Base-by-base conservation (phyloP, 345 rosid genomes). In the Arabis hirsuta region DNA sequence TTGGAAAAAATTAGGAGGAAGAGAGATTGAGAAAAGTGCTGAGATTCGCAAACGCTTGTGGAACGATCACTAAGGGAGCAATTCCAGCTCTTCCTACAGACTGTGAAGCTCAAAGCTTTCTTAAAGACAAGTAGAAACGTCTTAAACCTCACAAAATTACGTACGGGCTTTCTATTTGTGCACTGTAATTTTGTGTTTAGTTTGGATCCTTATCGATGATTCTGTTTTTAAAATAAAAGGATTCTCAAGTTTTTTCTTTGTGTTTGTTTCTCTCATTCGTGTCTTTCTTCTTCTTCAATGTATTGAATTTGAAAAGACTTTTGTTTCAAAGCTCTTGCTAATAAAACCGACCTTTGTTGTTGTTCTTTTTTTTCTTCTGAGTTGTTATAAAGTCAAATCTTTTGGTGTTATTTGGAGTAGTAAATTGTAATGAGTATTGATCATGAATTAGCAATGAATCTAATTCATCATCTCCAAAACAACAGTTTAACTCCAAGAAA, bases 1-100 rank as follows among this genome's bases (percentile, higher is more conserved):
- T n/a, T n/a, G n/a, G n/a, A n/a, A n/a, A n/a, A n/a, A n/a, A n/a
- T n/a, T n/a, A n/a, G 97, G 85, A 88, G 1, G 99, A 95, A 68
- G 64, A 73, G 46, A 86, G 81, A 59, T 51, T 95, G 88, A 88
- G 86, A 65, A 87, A 92, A 62, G 81, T 79, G 24, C 81, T 92
- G n/a, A 85, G 64, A 71, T 95, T 83, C 42, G 94, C 98, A 13
- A 90, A 86, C 66, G 99, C 96, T 0, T 90, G 96, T 50, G 99
- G 98, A 78, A 98, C 99, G 65, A 90, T 95, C 68, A 95, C 99
- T 2, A 95, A 92, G 67, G 99, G 99, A 57, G 99, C 99, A 34
- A 92, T 95, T 59, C 98, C 96, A 9, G 97, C 98, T 59, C 97
- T 95, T 32, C 99, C 98, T 2, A 48, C 82, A 0, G 67, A 78